These are phyloP conservation scores for Pseudogymnoascus sp. DNA, from an alignment of 2,329 filamentous ascomycete genomes.

Conservation along the genomic window DNA sequence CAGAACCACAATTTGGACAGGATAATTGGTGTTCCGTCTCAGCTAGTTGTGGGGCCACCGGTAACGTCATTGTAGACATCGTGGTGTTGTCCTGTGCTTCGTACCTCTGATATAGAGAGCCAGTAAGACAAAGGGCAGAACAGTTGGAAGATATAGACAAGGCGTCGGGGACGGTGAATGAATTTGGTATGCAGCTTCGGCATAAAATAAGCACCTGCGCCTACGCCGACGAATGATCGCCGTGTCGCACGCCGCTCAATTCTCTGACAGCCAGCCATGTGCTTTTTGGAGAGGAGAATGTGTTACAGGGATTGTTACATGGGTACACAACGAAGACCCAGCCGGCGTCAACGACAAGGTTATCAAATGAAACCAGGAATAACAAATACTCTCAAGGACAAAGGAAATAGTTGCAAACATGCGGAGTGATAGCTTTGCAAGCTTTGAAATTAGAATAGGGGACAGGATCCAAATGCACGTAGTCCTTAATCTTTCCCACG, in stretches of 20 bases:
- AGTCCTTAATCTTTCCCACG: not conserved
- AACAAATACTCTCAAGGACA: not conserved
- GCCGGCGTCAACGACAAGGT: not conserved
- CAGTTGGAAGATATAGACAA: not conserved
- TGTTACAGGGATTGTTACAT: not conserved
- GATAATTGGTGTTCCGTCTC: conserved; percentile 11
- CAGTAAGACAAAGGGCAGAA: not conserved
- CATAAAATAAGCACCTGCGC: conserved; percentile 1
- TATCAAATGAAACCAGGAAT: not conserved
- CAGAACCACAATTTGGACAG: conserved; percentile 27
- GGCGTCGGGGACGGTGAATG: not conserved
- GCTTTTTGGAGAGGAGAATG: not conserved
- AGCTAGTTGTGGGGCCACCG: conserved; percentile 19
- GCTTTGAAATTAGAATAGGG: not conserved
- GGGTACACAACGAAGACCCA: not conserved
- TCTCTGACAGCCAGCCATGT: conserved; percentile 3
- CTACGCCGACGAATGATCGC: not conserved
- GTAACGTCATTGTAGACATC: conserved; percentile 26
- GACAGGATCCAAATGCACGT: not conserved
- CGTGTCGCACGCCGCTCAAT: conserved; percentile 3
- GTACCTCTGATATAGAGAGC: not conserved
- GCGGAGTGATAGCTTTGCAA: not conserved
- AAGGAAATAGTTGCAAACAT: not conserved
- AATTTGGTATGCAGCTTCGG: not conserved
- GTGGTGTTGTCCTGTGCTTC: not conserved